Conservation (phyloP, 257 asterid species). For the Solanum ossicruentum region DNA sequence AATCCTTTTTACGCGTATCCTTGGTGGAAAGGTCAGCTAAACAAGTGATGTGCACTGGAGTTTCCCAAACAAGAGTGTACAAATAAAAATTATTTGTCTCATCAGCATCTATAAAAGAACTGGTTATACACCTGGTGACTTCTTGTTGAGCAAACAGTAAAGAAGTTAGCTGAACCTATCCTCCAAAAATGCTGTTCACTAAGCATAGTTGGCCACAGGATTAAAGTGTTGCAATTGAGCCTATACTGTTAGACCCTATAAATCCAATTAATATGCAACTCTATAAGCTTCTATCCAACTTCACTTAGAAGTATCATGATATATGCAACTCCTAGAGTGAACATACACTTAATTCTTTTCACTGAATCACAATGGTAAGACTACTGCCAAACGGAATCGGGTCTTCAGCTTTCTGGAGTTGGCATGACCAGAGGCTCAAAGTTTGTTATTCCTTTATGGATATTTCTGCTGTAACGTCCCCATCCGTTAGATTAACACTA, state of each 20-base stretch:
- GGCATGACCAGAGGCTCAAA: neutral
- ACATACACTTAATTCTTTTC: neutral
- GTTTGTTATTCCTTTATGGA: neutral
- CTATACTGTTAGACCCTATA: neutral
- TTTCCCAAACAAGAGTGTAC: neutral
- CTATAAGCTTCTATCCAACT: neutral
- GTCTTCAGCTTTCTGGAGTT: neutral
- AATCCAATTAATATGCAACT: neutral
- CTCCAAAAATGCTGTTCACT: neutral
- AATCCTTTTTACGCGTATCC: neutral
- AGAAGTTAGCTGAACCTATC: neutral
- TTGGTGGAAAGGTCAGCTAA: neutral
- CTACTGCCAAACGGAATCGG: neutral
- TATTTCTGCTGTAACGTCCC: neutral
- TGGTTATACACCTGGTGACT: neutral
- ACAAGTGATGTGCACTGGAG: neutral
- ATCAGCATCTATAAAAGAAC: neutral
- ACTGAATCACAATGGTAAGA: neutral
- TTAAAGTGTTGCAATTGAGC: neutral
- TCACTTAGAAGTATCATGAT: neutral
- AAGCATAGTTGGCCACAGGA: neutral
- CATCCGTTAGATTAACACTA: neutral
- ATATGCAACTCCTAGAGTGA: neutral
- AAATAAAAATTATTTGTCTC: neutral
- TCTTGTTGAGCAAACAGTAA: neutral